These are phyloP conservation scores for Phyllosticta citribraziliensis DNA, from an alignment of 2,329 filamentous ascomycete species.

Conservation along the genomic window DNA sequence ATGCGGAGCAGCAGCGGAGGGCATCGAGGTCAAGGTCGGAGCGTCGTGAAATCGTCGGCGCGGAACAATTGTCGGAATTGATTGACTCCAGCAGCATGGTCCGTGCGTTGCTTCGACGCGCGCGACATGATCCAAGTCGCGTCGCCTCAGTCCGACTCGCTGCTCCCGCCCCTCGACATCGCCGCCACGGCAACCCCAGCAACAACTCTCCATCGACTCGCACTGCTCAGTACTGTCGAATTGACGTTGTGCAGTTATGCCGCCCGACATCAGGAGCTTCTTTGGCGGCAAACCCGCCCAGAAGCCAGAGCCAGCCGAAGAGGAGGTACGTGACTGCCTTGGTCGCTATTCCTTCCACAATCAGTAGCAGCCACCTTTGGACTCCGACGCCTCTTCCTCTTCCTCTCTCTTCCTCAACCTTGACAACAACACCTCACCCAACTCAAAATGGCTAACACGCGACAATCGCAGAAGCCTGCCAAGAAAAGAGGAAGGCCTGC, in stretches of 20 bases:
- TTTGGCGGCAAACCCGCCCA: constrained; percentile 68
- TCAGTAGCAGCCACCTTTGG: not conserved
- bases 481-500: constrained; percentile 31
- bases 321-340: constrained; percentile 16
- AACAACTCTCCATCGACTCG: not conserved
- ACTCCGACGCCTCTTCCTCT: not conserved
- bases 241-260: constrained; percentile 45
- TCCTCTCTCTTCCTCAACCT: not conserved
- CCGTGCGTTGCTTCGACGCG: constrained; percentile 1
- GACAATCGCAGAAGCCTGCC: constrained; percentile 22
- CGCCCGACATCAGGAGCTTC: constrained; percentile 79
- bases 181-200: not conserved
- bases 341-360: not conserved
- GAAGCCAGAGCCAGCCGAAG: constrained; percentile 31
- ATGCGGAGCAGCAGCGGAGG: not conserved
- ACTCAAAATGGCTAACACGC: not conserved
- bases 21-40: not conserved
- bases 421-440: not conserved
- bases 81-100: not conserved
- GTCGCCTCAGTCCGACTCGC: not conserved
- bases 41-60: not conserved
- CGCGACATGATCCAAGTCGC: constrained; percentile 9
- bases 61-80: constrained; percentile 8
- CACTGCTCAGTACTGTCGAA: not conserved
- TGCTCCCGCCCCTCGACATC: not conserved